Conservation (phyloP, 2,329 filamentous ascomycete species). For the Aureobasidium melanogenum region DNA sequence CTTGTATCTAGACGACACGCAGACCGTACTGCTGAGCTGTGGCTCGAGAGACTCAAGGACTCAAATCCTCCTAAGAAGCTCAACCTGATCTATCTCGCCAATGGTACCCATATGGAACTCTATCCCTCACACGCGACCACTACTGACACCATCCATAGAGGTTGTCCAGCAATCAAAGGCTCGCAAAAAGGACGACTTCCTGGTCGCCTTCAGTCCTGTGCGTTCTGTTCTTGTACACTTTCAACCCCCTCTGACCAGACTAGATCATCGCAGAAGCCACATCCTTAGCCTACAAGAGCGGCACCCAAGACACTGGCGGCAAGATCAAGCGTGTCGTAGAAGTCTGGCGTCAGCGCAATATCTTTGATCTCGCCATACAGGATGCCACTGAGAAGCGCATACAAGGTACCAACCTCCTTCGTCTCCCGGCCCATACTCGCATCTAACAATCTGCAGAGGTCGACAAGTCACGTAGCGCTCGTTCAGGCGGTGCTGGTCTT, state of each 20-base stretch:
- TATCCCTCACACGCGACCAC: background rate
- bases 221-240: slow-evolving; percentile 16
- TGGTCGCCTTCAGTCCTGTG: slow-evolving; percentile 77
- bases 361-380: slow-evolving; percentile 76
- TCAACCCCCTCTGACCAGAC: background rate
- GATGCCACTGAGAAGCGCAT: slow-evolving; percentile 70
- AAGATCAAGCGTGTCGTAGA: slow-evolving; percentile 86
- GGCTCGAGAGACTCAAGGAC: slow-evolving; percentile 84
- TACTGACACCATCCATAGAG: slow-evolving; percentile 46
- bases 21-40: slow-evolving; percentile 82
- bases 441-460: slow-evolving; percentile 32
- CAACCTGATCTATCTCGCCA: slow-evolving; percentile 88
- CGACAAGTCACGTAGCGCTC: slow-evolving; percentile 36
- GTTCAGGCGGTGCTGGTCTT: slow-evolving; percentile 13
- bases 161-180: slow-evolving; percentile 94
- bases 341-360: slow-evolving; percentile 79
- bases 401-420: slow-evolving; percentile 52
- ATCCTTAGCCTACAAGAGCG: slow-evolving; percentile 80
- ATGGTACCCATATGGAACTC: slow-evolving; percentile 51
- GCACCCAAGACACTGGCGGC: slow-evolving; percentile 73
- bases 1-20: slow-evolving; percentile 66
- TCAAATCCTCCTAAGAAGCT: slow-evolving; percentile 79
- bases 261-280: slow-evolving; percentile 85
- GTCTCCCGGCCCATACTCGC: background rate
- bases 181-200: slow-evolving; percentile 83